A percentile compares a stretch with the other conserved stretches of the same genome.
phyloP scores from a whole-genome alignment of 192 early-diverging fungal species.

The Umbelopsis sp. region DNA sequence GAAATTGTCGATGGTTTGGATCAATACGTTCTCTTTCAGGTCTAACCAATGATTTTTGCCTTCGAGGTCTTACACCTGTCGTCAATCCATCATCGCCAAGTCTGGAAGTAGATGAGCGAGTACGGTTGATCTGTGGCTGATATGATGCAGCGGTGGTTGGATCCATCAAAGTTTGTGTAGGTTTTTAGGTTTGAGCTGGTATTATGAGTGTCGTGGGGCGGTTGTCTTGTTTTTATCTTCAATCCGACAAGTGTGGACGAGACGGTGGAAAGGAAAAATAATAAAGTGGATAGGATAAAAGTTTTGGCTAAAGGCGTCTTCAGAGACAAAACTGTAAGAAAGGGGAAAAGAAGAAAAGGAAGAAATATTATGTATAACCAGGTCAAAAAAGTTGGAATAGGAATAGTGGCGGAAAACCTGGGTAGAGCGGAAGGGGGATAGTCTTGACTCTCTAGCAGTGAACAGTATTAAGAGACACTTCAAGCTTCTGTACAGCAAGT shows the following conservation, averaged over 20 bases:
- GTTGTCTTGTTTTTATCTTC: too few species aligned
- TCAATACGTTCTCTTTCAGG: conserved; percentile 64
- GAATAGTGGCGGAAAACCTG: too few species aligned
- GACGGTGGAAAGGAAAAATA: not conserved
- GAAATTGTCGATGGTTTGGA: conserved; percentile 47
- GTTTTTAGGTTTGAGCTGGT: too few species aligned
- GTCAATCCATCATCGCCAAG: not conserved
- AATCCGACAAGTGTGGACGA: not conserved
- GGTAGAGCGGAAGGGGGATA: too few species aligned
- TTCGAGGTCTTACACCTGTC: conserved; percentile 28
- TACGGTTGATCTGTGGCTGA: conserved; percentile 7
- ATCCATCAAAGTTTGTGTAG: not conserved
- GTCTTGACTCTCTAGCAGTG: too few species aligned
- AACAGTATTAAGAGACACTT: too few species aligned
- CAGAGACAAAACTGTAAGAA: too few species aligned
- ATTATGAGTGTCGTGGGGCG: too few species aligned
- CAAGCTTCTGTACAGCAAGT: too few species aligned
- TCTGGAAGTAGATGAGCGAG: not conserved
- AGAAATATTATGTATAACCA: not conserved
- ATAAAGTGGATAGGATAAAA: not conserved
- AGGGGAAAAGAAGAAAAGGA: too few species aligned
- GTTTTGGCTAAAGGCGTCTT: too few species aligned
- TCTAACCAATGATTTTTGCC: conserved; percentile 70
- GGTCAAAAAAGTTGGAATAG: not conserved
- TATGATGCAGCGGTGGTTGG: conserved; percentile 2